Percentiles rank a stretch among this genome's conserved stretches.
Conservation (phyloP, 306 rosid genomes). For the Astragalus membranaceus region DNA sequence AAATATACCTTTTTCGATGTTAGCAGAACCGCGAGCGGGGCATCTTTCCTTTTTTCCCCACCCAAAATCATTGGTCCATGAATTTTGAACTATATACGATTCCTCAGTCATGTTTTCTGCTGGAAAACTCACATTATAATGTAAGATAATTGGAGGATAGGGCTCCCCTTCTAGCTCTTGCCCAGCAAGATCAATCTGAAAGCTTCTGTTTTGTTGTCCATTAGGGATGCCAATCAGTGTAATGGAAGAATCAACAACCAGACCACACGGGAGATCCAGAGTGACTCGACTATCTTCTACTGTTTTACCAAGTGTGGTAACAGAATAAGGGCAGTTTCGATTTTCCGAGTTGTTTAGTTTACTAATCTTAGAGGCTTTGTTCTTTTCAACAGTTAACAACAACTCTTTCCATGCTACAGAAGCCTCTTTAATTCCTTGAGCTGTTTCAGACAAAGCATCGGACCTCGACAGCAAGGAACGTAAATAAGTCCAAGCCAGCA, state of each 20-base stretch:
- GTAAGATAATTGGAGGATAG: constrained; percentile 59
- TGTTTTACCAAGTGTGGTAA: constrained; percentile 28
- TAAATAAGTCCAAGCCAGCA: constrained; percentile 69
- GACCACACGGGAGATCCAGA: constrained; percentile 83
- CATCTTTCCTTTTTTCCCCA: constrained; percentile 87
- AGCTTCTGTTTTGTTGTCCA: constrained; percentile 46
- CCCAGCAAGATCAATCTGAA: constrained; percentile 68
- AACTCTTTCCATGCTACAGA: constrained; percentile 75
- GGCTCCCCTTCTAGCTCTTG: constrained; percentile 46
- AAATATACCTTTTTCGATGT: constrained; percentile 46
- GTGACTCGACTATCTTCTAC: constrained; percentile 31
- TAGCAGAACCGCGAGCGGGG: constrained; percentile 54
- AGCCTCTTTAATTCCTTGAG: constrained; percentile 88
- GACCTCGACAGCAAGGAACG: constrained; percentile 58
- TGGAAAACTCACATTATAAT: constrained; percentile 67
- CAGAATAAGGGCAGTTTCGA: constrained; percentile 60
- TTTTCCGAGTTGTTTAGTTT: constrained; percentile 25
- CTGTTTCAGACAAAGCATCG: constrained; percentile 73
- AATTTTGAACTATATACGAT: constrained; percentile 75
- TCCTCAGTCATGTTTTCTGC: constrained; percentile 75
- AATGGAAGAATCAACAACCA: constrained; percentile 75
- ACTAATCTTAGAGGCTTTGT: constrained; percentile 40
- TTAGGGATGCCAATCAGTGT: constrained; percentile 77
- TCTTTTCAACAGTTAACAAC: constrained; percentile 34
- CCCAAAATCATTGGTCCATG: constrained; percentile 72